Evolutionary conservation across 345 rosid genomes (phyloP), one percentile per base, ranked within the genome.

Genomic region (Aquilaria malaccensis): DNA sequence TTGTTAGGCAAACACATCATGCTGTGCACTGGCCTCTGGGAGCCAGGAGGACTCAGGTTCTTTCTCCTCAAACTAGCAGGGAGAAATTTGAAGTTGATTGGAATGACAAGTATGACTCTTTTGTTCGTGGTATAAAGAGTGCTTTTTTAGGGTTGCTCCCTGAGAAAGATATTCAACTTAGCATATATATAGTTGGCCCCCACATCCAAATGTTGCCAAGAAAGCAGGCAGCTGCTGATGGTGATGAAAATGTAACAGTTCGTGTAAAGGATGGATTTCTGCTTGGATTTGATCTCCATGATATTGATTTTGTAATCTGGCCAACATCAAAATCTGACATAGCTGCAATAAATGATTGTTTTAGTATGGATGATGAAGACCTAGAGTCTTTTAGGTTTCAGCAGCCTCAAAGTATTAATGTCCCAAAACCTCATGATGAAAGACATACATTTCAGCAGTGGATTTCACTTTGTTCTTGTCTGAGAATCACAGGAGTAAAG

Each of bases 151-250:
- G 73, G 62, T 62, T 79, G 68, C 78, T 85, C 67, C 93, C 88
- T 10, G 87, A 80, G 82, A 85, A 83, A 75, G 75, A 67, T 64
- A 67, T 87, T 75, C 81, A 87, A 72, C 74, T 89, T 72, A 95
- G 82, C 65, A 76, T 77, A 59, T 75, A 85, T 63, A 74, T 87
- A 59, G 80, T 82, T 46, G 97, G 98, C 59, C 95, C 95, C 61
- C 80, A 63, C 49, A 65, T 89, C 66, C 79, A 58, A 68, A 57
- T 89, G 15, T 67, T 81, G 52, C 63, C 76, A 5, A 73, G 73
- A 76, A 81, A 80, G 74, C 78, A 33, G 46, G 81, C 69, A 43
- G n/a, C 71, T 63, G 62, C 62, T 33, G 33, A 30, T 67, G 74
- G 58, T 31, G 70, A 52, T 49, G 63, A 60, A 62, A 64, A 70